These are phyloP conservation scores for Trypanosoma brucei DNA, from an alignment of 208 protist genomes.

Conservation along the genomic window DNA sequence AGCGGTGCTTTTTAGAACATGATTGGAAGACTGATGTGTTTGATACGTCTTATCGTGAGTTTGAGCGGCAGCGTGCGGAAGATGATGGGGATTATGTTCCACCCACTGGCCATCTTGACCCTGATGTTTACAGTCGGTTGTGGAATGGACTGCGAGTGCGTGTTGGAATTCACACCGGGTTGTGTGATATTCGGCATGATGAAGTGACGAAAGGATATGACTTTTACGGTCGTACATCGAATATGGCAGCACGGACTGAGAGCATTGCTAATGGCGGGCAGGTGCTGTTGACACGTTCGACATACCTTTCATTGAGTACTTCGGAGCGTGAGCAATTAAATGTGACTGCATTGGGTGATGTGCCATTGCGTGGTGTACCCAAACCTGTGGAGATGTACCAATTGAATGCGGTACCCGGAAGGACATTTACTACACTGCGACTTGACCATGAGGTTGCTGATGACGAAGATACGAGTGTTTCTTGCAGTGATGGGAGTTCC, in stretches of 20 bases:
- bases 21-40: background rate
- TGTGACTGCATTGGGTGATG: background rate
- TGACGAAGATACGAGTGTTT: background rate
- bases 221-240: background rate
- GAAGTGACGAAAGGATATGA: background rate
- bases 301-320: background rate
- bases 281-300: background rate
- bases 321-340: background rate
- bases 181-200: background rate
- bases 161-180: background rate
- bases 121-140: background rate
- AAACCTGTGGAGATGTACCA: background rate
- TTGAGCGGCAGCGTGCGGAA: background rate
- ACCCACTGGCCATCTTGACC: background rate
- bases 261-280: background rate
- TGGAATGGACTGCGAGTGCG: background rate
- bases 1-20: background rate
- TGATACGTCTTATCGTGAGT: background rate
- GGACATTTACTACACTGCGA: background rate
- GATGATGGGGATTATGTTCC: background rate
- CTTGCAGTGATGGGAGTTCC: background rate
- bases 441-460: background rate
- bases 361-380: background rate
- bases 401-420: background rate
- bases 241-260: background rate